phyloP scores from a whole-genome alignment of 2,329 filamentous ascomycete genomes.

The Rutstroemia sp. region DNA sequence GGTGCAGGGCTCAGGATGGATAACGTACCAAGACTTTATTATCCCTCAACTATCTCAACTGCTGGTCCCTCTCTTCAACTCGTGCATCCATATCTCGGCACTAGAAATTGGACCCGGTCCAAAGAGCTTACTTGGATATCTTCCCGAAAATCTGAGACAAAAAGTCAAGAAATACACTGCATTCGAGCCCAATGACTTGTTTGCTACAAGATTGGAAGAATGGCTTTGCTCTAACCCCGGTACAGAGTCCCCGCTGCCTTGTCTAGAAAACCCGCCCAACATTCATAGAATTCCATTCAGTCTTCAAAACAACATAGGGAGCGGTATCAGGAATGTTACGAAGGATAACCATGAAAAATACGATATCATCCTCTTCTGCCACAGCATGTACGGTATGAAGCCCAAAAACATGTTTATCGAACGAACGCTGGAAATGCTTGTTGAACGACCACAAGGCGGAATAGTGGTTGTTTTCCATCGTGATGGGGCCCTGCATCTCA shows the following conservation, averaged over 20 bases:
- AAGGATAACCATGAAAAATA: slow-evolving; percentile 34
- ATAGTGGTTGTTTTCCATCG: slow-evolving; percentile 50
- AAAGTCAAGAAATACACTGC: slow-evolving; percentile 45
- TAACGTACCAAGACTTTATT: slow-evolving; percentile 22
- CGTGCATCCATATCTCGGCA: slow-evolving; percentile 39
- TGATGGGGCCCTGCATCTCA: slow-evolving; percentile 35
- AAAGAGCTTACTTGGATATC: slow-evolving; percentile 42
- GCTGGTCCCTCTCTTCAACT: slow-evolving; percentile 32
- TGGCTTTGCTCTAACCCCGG: slow-evolving; percentile 31
- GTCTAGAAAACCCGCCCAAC: slow-evolving; percentile 32
- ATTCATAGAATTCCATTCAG: slow-evolving; percentile 36
- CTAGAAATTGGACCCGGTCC: slow-evolving; percentile 55
- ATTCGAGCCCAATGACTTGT: slow-evolving; percentile 34
- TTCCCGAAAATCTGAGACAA: slow-evolving; percentile 36
- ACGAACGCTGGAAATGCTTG: slow-evolving; percentile 41
- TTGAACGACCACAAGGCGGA: slow-evolving; percentile 31
- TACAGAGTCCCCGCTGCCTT: slow-evolving; percentile 33
- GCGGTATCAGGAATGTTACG: slow-evolving; percentile 16
- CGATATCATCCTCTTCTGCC: slow-evolving; percentile 53
- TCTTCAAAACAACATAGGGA: slow-evolving; percentile 23
- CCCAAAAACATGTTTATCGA: slow-evolving; percentile 40
- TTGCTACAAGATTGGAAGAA: slow-evolving; percentile 37
- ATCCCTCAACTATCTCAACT: slow-evolving; percentile 20
- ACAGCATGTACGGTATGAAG: slow-evolving; percentile 56
- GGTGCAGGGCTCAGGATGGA: slow-evolving; percentile 15